phyloP scores from a whole-genome alignment of 495 filamentous ascomycete genomes.

The Aspergillus wentii region DNA sequence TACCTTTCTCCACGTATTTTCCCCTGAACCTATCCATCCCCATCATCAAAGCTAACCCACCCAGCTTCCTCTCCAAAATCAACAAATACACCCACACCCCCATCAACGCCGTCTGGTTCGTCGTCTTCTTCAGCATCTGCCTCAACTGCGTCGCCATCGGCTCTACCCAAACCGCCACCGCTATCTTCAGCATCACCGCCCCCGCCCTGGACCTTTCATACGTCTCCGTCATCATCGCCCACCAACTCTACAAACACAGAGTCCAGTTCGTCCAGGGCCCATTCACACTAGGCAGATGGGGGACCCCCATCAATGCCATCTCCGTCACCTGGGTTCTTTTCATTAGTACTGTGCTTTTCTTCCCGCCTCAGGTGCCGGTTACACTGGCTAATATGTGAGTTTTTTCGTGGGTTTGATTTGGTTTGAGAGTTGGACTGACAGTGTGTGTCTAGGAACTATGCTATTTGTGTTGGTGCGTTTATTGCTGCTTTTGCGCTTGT shows the following conservation, averaged over 20 bases:
- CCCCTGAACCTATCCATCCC: not conserved
- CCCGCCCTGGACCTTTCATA: conserved; percentile 67
- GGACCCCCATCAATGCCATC: conserved; percentile 52
- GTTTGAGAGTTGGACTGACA: conserved; percentile 1
- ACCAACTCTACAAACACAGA: conserved; percentile 51
- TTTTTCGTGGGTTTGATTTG: not conserved
- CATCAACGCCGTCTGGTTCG: conserved; percentile 67
- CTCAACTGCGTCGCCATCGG: conserved; percentile 68
- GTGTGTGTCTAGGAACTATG: conserved; percentile 54
- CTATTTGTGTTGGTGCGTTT: conserved; percentile 57
- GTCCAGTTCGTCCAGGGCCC: conserved; percentile 61
- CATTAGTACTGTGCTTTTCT: conserved; percentile 64
- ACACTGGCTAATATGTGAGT: conserved; percentile 58
- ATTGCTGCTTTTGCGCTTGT: conserved; percentile 56
- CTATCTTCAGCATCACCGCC: conserved; percentile 68
- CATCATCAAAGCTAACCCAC: not conserved
- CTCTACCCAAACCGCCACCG: conserved; percentile 58
- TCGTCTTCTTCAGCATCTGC: conserved; percentile 55
- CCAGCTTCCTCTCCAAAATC: conserved; percentile 53
- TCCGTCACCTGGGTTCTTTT: conserved; percentile 63
- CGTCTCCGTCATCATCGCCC: conserved; percentile 62
- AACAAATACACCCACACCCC: conserved; percentile 57
- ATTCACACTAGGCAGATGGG: conserved; percentile 58
- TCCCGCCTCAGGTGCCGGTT: conserved; percentile 56
- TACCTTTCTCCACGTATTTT: conserved; percentile 59